These are phyloP conservation scores for Yarrowia sp. DNA, from an alignment of 805 yeast species.

Conservation along the genomic window DNA sequence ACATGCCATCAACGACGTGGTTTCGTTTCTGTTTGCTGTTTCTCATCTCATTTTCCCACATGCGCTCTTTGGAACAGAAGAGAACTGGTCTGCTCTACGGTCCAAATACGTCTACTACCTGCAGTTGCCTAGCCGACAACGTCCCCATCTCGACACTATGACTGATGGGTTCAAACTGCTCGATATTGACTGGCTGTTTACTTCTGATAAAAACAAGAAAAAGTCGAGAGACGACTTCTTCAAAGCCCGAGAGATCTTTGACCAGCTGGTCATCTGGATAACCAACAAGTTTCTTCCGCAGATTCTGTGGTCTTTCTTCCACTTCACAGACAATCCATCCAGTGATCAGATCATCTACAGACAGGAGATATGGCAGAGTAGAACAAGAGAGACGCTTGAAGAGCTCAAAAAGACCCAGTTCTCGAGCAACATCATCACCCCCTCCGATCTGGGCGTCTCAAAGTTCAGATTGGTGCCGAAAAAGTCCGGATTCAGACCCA, in stretches of 20 bases:
- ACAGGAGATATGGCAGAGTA: background rate
- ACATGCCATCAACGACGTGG: background rate
- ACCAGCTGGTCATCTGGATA: constrained; percentile 1
- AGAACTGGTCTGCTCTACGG: constrained; percentile 1
- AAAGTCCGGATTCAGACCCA: constrained; percentile 9
- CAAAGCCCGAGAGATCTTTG: constrained; percentile 14
- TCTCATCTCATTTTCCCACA: background rate
- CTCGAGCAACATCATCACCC: background rate
- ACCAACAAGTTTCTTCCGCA: background rate
- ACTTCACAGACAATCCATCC: constrained; percentile 10
- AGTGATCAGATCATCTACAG: constrained; percentile 2
- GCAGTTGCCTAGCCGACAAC: background rate
- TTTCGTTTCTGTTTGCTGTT: background rate
- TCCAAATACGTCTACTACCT: constrained; percentile 5
- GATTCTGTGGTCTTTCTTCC: background rate
- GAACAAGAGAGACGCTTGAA: background rate
- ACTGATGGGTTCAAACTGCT: background rate
- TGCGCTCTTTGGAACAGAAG: background rate
- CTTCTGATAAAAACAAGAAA: background rate
- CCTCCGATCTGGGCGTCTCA: constrained; percentile 16
- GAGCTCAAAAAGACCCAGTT: background rate
- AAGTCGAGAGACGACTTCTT: constrained; percentile 6
- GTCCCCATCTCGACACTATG: background rate
- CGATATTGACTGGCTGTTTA: constrained; percentile 18
- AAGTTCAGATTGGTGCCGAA: constrained; percentile 30